These are phyloP conservation scores for Suhomyces panamericanus DNA, from an alignment of 1,139 yeast species.

Conservation along the genomic window DNA sequence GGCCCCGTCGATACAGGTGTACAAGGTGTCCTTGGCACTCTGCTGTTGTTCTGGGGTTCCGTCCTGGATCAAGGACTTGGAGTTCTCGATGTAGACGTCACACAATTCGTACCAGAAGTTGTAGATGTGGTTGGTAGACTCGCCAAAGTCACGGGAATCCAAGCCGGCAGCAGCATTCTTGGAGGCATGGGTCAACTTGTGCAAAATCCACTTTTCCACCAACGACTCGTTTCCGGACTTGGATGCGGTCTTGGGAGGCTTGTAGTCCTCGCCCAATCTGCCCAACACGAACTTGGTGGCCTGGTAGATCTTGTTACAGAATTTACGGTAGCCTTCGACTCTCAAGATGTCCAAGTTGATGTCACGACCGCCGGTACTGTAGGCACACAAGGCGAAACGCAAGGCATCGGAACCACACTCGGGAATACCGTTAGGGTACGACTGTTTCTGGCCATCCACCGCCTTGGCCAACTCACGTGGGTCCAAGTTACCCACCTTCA, in stretches of 20 bases:
- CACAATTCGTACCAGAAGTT: constrained; percentile 96
- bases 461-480: constrained; percentile 88
- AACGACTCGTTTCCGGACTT: constrained; percentile 81
- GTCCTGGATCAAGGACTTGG: constrained; percentile 87
- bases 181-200: constrained; percentile 73
- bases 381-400: constrained; percentile 97
- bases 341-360: constrained; percentile 93
- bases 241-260: constrained; percentile 58
- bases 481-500: constrained; percentile 80
- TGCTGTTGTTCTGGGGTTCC: constrained; percentile 82
- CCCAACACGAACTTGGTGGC: constrained; percentile 96
- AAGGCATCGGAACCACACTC: constrained; percentile 99
- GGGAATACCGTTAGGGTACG: constrained; percentile 97
- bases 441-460: constrained; percentile 78
- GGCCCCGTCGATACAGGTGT: constrained; percentile 90
- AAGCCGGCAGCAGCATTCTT: constrained; percentile 63
- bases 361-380: constrained; percentile 98
- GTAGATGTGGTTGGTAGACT: constrained; percentile 82
- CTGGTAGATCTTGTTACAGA: constrained; percentile 98
- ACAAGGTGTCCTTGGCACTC: constrained; percentile 91
- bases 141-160: constrained; percentile 86
- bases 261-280: constrained; percentile 86
- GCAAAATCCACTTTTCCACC: constrained; percentile 96
- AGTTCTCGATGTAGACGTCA: constrained; percentile 97
- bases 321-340: constrained; percentile 98